phyloP scores from a whole-genome alignment of 1,284 basidiomycete species.

The Ustilago cynodontis region DNA sequence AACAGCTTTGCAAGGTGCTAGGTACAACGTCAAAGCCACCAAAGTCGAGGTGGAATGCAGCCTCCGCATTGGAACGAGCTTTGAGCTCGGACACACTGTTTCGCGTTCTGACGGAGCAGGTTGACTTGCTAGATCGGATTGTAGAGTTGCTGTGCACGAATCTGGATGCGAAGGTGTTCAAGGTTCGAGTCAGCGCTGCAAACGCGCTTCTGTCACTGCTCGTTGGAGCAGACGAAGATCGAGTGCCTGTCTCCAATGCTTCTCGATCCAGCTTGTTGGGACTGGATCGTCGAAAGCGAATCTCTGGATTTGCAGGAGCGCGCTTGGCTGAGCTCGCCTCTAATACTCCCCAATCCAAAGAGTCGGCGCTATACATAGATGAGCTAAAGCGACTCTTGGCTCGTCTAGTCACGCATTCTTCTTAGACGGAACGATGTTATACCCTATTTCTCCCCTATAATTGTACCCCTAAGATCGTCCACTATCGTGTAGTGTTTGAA shows the following conservation, averaged over 20 bases:
- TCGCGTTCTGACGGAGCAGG: not conserved
- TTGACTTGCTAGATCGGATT: conserved; percentile 11
- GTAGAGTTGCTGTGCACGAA: conserved; percentile 21
- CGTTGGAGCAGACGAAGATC: not conserved
- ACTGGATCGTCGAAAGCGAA: conserved; percentile 5
- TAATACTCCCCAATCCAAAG: conserved; percentile 14
- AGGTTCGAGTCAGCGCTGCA: conserved; percentile 29
- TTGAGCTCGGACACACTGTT: conserved; percentile 19
- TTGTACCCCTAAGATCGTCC: not conserved
- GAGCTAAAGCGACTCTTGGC: conserved; percentile 26
- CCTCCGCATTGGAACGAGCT: conserved; percentile 38
- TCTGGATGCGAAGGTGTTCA: conserved; percentile 34
- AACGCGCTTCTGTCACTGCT: conserved; percentile 32
- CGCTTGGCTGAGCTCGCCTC: conserved; percentile 19
- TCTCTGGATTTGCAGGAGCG: conserved; percentile 8
- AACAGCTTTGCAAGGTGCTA: conserved; percentile 31
- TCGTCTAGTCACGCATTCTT: not conserved
- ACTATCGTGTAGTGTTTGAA: conserved; percentile 23
- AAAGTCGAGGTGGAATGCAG: conserved; percentile 47
- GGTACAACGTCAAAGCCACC: conserved; percentile 35
- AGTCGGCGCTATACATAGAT: conserved; percentile 25
- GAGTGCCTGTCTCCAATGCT: not conserved
- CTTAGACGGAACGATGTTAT: not conserved
- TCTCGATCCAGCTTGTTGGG: conserved; percentile 14
- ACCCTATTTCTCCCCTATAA: not conserved